Conservation (phyloP, 2,329 filamentous ascomycete genomes). For the Fusarium azukiicola region DNA sequence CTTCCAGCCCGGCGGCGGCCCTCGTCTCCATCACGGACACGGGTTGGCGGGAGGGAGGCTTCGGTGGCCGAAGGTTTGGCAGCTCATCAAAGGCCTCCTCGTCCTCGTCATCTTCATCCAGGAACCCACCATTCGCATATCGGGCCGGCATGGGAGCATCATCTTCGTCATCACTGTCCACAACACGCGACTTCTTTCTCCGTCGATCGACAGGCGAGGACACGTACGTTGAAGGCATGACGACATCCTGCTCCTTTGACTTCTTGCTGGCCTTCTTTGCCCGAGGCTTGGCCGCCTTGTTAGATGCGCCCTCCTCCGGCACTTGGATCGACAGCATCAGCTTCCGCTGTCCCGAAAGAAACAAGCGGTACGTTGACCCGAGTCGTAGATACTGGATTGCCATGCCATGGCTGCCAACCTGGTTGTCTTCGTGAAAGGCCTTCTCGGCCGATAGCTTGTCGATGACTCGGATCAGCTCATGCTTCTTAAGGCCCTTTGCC, state of each 20-base stretch:
- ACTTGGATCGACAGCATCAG: constrained; percentile 70
- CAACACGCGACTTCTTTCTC: constrained; percentile 50
- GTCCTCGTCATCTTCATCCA: constrained; percentile 63
- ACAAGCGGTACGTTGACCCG: constrained; percentile 66
- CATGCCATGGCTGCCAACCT: constrained; percentile 76
- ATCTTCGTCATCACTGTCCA: constrained; percentile 60
- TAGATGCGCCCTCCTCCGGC: constrained; percentile 56
- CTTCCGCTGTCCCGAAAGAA: constrained; percentile 68
- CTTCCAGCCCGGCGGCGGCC: constrained; percentile 67
- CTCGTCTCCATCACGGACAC: constrained; percentile 81
- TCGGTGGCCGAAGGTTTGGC: constrained; percentile 62
- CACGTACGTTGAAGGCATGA: constrained; percentile 70
- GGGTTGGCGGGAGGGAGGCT: constrained; percentile 58
- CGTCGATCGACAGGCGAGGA: constrained; percentile 73
- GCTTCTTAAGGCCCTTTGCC: constrained; percentile 85
- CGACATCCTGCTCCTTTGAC: constrained; percentile 60
- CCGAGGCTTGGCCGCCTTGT: constrained; percentile 57
- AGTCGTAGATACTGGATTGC: constrained; percentile 85
- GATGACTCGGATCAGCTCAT: constrained; percentile 92
- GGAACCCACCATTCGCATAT: constrained; percentile 73
- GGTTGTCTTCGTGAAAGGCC: constrained; percentile 85
- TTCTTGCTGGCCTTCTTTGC: constrained; percentile 63
- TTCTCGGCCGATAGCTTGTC: constrained; percentile 87
- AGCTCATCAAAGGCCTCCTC: constrained; percentile 72
- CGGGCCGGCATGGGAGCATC: constrained; percentile 68